Evolutionary conservation across 768 basidiomycete genomes (phyloP).

Genomic region (Lactifluus subvellereus): DNA sequence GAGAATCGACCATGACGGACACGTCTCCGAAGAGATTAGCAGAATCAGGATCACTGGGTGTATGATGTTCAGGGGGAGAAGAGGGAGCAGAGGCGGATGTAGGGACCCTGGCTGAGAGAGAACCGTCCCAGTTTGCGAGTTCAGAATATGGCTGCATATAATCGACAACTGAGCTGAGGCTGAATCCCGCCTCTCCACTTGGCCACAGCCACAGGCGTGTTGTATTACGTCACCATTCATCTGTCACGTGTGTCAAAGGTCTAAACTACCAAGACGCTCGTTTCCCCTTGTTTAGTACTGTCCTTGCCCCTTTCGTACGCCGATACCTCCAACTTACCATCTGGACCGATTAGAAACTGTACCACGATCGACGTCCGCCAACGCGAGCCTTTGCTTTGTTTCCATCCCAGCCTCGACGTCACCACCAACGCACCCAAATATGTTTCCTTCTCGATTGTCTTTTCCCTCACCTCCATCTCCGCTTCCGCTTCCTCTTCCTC

Average conservation of each 20-base stretch:
- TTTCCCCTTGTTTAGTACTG: constrained; percentile 17
- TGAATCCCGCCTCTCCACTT: neutral
- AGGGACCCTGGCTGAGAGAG: neutral
- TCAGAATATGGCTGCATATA: constrained; percentile 16
- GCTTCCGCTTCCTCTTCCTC: constrained; percentile 61
- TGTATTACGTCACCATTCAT: constrained; percentile 10
- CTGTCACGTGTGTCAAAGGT: neutral
- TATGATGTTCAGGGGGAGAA: neutral
- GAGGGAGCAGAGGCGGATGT: neutral
- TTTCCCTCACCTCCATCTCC: constrained; percentile 58
- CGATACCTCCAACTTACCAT: constrained; percentile 36
- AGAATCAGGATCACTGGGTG: neutral
- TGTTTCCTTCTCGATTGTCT: constrained; percentile 49
- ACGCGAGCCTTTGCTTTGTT: constrained; percentile 42
- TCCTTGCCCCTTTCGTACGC: constrained; percentile 36
- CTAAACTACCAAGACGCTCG: constrained; percentile 24
- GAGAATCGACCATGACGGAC: neutral
- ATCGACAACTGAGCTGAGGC: neutral
- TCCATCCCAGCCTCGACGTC: constrained; percentile 35
- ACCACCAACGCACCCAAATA: constrained; percentile 38
- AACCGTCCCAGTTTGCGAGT: constrained; percentile 22
- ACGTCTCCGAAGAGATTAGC: neutral
- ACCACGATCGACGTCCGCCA: constrained; percentile 49
- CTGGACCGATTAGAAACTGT: constrained; percentile 33
- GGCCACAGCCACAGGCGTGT: neutral